Evolutionary conservation across 1,284 basidiomycete genomes (phyloP).

Genomic region (Apiotrichum veenhuisii): DNA sequence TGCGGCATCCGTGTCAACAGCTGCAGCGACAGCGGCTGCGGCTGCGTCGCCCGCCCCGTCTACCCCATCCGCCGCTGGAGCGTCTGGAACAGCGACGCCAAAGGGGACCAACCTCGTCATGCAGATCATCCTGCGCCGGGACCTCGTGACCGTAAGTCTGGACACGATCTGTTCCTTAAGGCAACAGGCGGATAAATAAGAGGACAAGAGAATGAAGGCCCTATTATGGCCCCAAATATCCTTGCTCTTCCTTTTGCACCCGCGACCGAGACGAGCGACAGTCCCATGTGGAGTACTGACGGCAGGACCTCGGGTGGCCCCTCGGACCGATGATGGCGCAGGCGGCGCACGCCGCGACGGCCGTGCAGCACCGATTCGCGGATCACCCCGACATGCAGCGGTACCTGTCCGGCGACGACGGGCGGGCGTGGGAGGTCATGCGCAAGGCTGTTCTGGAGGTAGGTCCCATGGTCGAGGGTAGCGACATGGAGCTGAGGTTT

Average conservation of each 20-base stretch:
- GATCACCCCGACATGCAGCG: constrained; percentile 35
- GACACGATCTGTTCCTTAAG: neutral
- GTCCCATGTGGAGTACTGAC: no score
- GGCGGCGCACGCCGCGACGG: constrained; percentile 52
- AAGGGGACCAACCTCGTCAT: constrained; percentile 43
- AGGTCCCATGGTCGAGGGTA: constrained; percentile 13
- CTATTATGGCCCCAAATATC: no score
- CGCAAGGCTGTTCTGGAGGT: constrained; percentile 45
- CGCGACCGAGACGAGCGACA: neutral
- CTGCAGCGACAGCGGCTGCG: no score
- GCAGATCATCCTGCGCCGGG: constrained; percentile 49
- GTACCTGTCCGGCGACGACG: constrained; percentile 39
- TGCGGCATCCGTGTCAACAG: neutral
- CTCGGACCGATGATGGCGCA: constrained; percentile 54
- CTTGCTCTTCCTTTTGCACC: neutral
- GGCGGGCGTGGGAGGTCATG: constrained; percentile 41
- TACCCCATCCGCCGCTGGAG: neutral
- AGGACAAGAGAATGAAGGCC: no score
- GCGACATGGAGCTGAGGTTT: no score
- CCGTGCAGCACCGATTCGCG: constrained; percentile 40
- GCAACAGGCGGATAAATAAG: no score
- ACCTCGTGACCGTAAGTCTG: constrained; percentile 39
- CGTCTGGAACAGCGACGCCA: neutral
- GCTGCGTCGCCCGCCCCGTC: neutral
- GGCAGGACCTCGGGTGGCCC: constrained; percentile 48